These are phyloP conservation scores for Vigna angularis DNA, from an alignment of 306 rosid species.

Conservation along the genomic window DNA sequence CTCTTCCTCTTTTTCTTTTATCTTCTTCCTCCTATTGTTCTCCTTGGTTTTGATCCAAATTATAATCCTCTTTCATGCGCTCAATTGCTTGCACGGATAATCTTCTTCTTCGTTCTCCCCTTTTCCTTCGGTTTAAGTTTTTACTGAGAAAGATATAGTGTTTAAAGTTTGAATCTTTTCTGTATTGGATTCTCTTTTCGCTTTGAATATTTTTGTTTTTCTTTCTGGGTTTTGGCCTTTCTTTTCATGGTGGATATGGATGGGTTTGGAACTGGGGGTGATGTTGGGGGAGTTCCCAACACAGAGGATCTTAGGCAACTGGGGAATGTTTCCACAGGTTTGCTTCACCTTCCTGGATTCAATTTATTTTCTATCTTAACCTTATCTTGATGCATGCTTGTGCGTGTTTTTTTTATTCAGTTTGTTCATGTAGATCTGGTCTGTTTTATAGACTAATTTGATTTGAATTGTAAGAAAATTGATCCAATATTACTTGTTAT, in stretches of 20 bases:
- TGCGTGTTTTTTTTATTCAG: slow-evolving; percentile 1
- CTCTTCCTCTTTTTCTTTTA: background rate
- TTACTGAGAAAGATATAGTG: slow-evolving; percentile 42
- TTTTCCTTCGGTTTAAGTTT: slow-evolving; percentile 29
- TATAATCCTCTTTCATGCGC: slow-evolving; percentile 30
- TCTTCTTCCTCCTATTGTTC: slow-evolving; percentile 4
- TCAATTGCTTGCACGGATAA: slow-evolving; percentile 49
- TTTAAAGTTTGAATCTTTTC: slow-evolving; percentile 38
- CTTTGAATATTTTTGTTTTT: slow-evolving; percentile 30
- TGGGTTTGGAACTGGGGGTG: slow-evolving; percentile 60
- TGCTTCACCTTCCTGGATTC: background rate
- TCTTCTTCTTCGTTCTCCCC: slow-evolving; percentile 21
- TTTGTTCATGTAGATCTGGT: slow-evolving; percentile 52
- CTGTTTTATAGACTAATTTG: slow-evolving; percentile 24
- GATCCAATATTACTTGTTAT: background rate
- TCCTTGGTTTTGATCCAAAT: slow-evolving; percentile 41
- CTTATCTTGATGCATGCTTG: background rate
- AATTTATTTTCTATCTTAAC: background rate
- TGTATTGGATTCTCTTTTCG: slow-evolving; percentile 38
- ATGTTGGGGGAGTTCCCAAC: slow-evolving; percentile 50
- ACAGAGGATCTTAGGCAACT: slow-evolving; percentile 39
- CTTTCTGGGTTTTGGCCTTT: slow-evolving; percentile 35
- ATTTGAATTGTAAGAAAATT: slow-evolving; percentile 17
- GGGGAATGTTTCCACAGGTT: slow-evolving; percentile 45
- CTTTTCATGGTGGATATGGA: slow-evolving; percentile 69